Conservation (phyloP, 768 basidiomycete genomes). For the Amanita phalloides region DNA sequence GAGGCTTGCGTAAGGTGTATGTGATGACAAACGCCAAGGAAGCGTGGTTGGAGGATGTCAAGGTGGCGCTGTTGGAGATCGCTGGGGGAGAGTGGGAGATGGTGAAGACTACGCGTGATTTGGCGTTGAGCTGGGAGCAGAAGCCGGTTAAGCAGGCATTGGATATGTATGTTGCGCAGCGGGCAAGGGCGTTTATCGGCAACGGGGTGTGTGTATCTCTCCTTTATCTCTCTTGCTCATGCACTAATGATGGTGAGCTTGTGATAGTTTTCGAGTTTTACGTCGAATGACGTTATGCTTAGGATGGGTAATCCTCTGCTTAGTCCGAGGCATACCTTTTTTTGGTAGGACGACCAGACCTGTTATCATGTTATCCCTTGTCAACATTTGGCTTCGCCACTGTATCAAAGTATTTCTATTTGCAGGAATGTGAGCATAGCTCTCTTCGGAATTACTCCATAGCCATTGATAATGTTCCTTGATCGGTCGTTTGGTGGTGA, state of each 20-base stretch:
- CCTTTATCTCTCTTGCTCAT: neutral
- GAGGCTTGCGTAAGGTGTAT: conserved; percentile 35
- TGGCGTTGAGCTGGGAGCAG: conserved; percentile 42
- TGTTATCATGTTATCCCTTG: no score
- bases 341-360: conserved; percentile 20
- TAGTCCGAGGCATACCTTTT: conserved; percentile 24
- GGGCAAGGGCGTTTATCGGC: conserved; percentile 57
- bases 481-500: no score
- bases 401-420: no score
- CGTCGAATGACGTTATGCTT: conserved; percentile 35
- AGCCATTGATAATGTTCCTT: no score
- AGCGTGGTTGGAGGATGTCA: conserved; percentile 38
- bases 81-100: conserved; percentile 30
- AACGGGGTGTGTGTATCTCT: conserved; percentile 44
- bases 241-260: no score
- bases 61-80: conserved; percentile 20
- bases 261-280: conserved; percentile 34
- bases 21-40: conserved; percentile 54
- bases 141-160: conserved; percentile 45
- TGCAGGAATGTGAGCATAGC: no score
- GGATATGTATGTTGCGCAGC: conserved; percentile 59
- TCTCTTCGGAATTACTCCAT: no score
- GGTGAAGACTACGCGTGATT: conserved; percentile 43
- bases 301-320: conserved; percentile 23
- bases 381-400: no score